Base-by-base conservation (phyloP, 2,329 filamentous ascomycete genomes). In the Cladosporium halotolerans region DNA sequence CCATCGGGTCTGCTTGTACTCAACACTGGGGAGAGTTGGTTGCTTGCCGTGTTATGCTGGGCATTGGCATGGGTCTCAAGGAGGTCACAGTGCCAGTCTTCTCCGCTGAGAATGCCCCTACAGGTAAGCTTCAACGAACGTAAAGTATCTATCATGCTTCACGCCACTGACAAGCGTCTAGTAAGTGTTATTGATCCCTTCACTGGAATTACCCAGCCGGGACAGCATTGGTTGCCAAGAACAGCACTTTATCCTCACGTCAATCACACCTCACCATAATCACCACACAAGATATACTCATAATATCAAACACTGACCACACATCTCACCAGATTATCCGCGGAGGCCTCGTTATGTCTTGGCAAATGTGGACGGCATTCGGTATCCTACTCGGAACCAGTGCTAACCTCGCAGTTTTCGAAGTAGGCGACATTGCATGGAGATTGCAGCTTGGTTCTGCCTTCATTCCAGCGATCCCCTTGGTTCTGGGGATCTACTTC, bases 311-410 rank as follows among this genome's bases (percentile, higher is more conserved):
- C 4, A 28, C 23, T 28, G 23, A 28, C 23, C 4, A 4, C 23
- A 5, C 4, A 28, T 4, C 23, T 28, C 5, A 28, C 7, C 23
- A 28, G 23, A 68, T 76, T 1, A 77, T 82, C 54, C 55, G 66
- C 45, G 65, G 65, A 19, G 65, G 57, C 8, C 51, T 68, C 4
- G 66, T 60, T 13, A 62, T 66, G 52, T 57, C 54, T 7, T 67
- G 63, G 63, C 72, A 72, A 56, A 66, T 72, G 44, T 78, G 75
- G 73, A 78, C 75, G 9, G 79, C 82, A 54, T 70, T 86, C 72
- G 81, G 81, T 39, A 84, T 85, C 59, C 80, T 85, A 63, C 70
- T 85, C 13, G 84, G 83, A 4, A 81, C 76, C 36, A 77, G 73
- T 43, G 81, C 81, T 49, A 86, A 85, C 60, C 70, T 85, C 18